Evolutionary conservation across 495 filamentous ascomycete genomes (phyloP).

Genomic region (Penicillium mononematosum): DNA sequence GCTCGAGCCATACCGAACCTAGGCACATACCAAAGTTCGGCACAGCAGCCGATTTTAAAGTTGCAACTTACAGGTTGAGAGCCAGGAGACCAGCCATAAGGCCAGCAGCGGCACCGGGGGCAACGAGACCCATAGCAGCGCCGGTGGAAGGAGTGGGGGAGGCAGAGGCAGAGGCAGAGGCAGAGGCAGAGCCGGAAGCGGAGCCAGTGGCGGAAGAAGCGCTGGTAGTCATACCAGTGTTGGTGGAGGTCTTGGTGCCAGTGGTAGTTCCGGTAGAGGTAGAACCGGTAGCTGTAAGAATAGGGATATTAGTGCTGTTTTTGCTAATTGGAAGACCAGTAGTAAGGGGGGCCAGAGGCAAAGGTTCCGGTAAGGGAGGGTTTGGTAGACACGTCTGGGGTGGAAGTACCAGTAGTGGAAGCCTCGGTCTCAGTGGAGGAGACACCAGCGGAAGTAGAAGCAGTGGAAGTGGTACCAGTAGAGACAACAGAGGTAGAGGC

Average conservation of each 20-base stretch:
- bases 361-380: neutral
- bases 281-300: neutral
- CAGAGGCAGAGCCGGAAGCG: slow-evolving; percentile 11
- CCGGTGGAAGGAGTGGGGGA: slow-evolving; percentile 17
- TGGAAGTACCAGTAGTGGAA: slow-evolving; percentile 12
- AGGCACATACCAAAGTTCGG: neutral
- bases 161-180: slow-evolving; percentile 16
- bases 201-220: slow-evolving; percentile 10
- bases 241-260: slow-evolving; percentile 8
- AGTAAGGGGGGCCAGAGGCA: neutral
- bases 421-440: slow-evolving; percentile 13
- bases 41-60: neutral
- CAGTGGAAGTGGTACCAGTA: slow-evolving; percentile 1
- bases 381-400: neutral
- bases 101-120: slow-evolving; percentile 24
- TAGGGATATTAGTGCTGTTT: neutral
- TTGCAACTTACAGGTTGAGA: slow-evolving; percentile 21
- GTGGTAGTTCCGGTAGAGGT: slow-evolving; percentile 5
- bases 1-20: neutral
- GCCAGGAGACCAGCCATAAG: slow-evolving; percentile 24
- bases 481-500: slow-evolving; percentile 4
- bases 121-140: slow-evolving; percentile 20
- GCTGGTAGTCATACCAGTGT: slow-evolving; percentile 14
- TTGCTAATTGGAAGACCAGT: neutral
- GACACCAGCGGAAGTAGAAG: slow-evolving; percentile 5